Evolutionary conservation across 1,284 basidiomycete species (phyloP), one percentile per base, ranked within the genome.

Genomic region (Papiliotrema nemorosa): DNA sequence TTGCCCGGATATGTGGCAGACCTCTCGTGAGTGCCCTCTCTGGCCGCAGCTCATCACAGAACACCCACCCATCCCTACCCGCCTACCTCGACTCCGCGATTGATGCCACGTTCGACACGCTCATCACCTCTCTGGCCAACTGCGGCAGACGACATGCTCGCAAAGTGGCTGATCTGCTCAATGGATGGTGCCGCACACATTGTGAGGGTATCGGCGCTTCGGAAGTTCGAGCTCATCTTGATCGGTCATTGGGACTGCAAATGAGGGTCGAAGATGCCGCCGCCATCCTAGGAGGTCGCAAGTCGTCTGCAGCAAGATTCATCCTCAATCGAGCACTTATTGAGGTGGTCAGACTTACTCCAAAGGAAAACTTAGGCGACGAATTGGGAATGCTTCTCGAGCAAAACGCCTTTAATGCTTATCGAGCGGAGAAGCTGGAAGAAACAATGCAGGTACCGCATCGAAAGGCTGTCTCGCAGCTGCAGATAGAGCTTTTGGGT

Each of bases 241-340:
- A 66, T 22, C 63, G 65, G 38, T 62, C 69, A 2, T 52, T 70
- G 21, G 68, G 70, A 1, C 39, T 64, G 22, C 67, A 67, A 27
- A 65, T 68, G 58, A 57, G 59, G 24, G 62, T 70, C 0, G 66
- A 73, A 46, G 85, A 89, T 54, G 77, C 83, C 7, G 78, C 82
- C 2, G 77, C 76, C 12, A 74, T 85, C 18, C 74, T 90, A 35
- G 81, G 81, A 54, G 87, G 88, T 64, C 82, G 88, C n/a, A 88
- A 74, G 81, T 82, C 59, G 44, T 79, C 91, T 3, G 85, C 88
- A 3, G 84, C 87, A 1, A 86, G 87, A 34, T 93, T 91, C 69
- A 84, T 94, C 62, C 86, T 90, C 81, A 91, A 89, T 66, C 82
- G 90, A 43, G 85, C 88, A 0, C 78, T 94, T 25, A 84, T 90